Base-by-base conservation (phyloP, 83 land plant genomes). In the Diphasiastrum complanatum region DNA sequence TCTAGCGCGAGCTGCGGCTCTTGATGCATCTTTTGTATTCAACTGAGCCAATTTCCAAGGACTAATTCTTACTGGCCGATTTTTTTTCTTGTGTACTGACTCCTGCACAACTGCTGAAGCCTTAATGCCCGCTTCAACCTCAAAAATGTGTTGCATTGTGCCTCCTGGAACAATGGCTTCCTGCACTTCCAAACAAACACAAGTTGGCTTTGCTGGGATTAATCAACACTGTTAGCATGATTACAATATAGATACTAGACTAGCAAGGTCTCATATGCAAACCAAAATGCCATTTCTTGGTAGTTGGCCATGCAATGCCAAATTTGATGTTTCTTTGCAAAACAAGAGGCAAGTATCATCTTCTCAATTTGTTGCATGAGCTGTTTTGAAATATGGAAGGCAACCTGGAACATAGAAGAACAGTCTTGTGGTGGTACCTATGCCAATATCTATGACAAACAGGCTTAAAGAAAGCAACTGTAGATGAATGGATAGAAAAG, bases 21-120 rank as follows among this genome's bases (percentile, higher is more conserved):
- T 79, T 36, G 86, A 71, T 25, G 78, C 84, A 32, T 88, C 95
- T 62, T 88, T 87, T 24, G 87, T 78, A 65, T 88, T 85, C 36
- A 88, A 45, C 0, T 84, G 80, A 11, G 95, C 95, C n/a, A 88
- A 56, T 10, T 91, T 65, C 95, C 95, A 88, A 4, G 95, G 95
- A 47, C 84, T 88, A 14, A 88, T 88, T 66, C 72, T 85, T 1
- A 85, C 91, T 12, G 77, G 51, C 28, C 52, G 58, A 33, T 77
- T 68, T 12, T 65, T 67, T 47, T 79, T 79, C 61, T 62, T 76
- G 25, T 27, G 2, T 22, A 63, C 23, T 63, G 77, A 81, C 6
- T 80, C 81, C 22, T 33, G 37, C 37, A 37, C 60, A 41, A 32
- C 45, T 47, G 65, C 77, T 19, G 65, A 32, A 33, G 3, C 16